Percentiles rank a stretch among this genome's conserved stretches.
Conservation (phyloP, 2,329 filamentous ascomycete genomes). For the Pseudohalonectria lignicola region DNA sequence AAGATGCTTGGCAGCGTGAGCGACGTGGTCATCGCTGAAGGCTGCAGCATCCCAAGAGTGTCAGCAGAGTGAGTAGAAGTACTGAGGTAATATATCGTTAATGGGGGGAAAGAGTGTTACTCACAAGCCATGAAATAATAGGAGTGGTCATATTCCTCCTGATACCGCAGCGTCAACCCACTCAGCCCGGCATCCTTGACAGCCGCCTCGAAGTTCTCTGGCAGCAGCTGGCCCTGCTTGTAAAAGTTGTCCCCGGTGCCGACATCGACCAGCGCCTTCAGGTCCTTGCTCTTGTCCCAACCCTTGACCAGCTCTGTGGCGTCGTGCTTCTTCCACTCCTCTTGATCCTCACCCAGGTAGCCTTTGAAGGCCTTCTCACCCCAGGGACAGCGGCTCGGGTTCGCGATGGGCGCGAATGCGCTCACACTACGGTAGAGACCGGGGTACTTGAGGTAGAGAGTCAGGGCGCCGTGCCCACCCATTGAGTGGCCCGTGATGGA, state of each 20-base stretch:
- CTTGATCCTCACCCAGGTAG: conserved; percentile 70
- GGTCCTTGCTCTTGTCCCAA: conserved; percentile 47
- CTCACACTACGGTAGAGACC: conserved; percentile 81
- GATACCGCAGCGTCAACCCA: conserved; percentile 71
- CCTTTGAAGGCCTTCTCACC: conserved; percentile 90
- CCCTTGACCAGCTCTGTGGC: conserved; percentile 78
- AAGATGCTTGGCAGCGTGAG: conserved; percentile 82
- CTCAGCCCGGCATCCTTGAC: conserved; percentile 64
- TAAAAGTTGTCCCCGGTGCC: conserved; percentile 96
- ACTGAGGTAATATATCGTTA: background rate
- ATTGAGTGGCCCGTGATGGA: conserved; percentile 92
- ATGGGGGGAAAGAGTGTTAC: background rate
- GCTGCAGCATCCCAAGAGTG: no score
- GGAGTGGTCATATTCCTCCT: conserved; percentile 89
- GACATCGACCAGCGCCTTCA: conserved; percentile 81
- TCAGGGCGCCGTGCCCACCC: conserved; percentile 93
- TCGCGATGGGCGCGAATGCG: conserved; percentile 83
- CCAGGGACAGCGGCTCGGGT: conserved; percentile 81
- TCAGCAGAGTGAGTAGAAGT: background rate
- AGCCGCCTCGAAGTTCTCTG: conserved; percentile 81
- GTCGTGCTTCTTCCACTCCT: conserved; percentile 81
- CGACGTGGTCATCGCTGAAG: conserved; percentile 83
- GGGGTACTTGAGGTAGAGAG: conserved; percentile 84
- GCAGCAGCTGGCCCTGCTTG: conserved; percentile 82
- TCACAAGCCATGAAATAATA: conserved; percentile 79